Conservation (phyloP, 2,329 filamentous ascomycete genomes). For the Paraphaeosphaeria sporulosa region DNA sequence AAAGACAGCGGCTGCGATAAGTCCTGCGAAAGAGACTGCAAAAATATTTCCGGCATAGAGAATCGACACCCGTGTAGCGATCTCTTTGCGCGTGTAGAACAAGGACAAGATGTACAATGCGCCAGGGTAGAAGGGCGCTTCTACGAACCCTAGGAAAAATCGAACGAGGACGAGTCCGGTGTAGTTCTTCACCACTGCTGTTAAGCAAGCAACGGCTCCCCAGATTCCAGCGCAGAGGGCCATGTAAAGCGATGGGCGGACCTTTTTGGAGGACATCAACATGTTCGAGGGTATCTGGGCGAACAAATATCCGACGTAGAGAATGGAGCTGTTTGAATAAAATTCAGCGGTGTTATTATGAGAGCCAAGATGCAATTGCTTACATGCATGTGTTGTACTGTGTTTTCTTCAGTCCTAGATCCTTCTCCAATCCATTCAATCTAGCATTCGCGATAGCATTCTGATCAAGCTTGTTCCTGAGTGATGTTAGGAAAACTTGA, state of each 20-base stretch:
- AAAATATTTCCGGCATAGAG: constrained; percentile 50
- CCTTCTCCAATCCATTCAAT: constrained; percentile 66
- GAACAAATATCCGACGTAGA: constrained; percentile 35
- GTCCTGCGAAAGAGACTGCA: constrained; percentile 50
- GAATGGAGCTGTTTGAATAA: constrained; percentile 16
- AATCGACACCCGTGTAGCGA: constrained; percentile 40
- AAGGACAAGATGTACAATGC: constrained; percentile 67
- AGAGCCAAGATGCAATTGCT: constrained; percentile 31
- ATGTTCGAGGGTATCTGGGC: constrained; percentile 54
- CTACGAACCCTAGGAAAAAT: constrained; percentile 40
- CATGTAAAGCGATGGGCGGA: constrained; percentile 43
- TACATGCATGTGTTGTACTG: constrained; percentile 56
- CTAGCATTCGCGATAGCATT: constrained; percentile 71
- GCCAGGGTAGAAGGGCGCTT: constrained; percentile 63
- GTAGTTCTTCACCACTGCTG: constrained; percentile 37
- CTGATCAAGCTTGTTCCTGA: constrained; percentile 55
- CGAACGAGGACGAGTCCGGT: constrained; percentile 35
- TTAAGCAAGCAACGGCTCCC: constrained; percentile 40
- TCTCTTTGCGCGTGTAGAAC: constrained; percentile 67
- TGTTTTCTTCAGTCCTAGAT: constrained; percentile 44
- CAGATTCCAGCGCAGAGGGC: constrained; percentile 42
- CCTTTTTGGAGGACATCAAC: constrained; percentile 46
- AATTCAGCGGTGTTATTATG: background rate
- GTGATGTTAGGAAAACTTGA: background rate
- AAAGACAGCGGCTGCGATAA: constrained; percentile 40